Conservation (phyloP, 2,329 filamentous ascomycete genomes). For the Pyricularia sp. region DNA sequence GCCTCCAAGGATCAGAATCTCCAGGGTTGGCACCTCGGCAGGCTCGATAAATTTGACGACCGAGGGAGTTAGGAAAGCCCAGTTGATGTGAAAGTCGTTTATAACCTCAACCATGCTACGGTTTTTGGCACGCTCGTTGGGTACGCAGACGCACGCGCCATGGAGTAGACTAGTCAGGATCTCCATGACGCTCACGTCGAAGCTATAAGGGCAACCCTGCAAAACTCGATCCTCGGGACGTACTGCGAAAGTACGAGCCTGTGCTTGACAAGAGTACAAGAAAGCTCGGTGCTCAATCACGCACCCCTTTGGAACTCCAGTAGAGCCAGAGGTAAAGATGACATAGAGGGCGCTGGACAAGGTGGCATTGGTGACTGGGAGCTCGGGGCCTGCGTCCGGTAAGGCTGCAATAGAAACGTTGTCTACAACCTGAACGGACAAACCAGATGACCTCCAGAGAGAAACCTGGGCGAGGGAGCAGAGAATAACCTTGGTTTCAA, state of each 20-base stretch:
- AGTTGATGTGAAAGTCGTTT: slow-evolving; percentile 1
- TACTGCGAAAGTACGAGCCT: slow-evolving; percentile 57
- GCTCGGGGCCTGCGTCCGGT: not conserved
- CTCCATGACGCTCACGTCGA: slow-evolving; percentile 15
- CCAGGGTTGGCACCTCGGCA: not conserved
- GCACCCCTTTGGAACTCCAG: slow-evolving; percentile 43
- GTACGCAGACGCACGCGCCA: slow-evolving; percentile 16
- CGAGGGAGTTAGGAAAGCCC: not conserved
- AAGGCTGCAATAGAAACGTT: not conserved
- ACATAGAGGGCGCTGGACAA: slow-evolving; percentile 29
- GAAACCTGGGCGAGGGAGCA: slow-evolving; percentile 8
- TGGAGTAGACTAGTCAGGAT: slow-evolving; percentile 23
- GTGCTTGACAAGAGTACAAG: not conserved
- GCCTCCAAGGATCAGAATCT: slow-evolving; percentile 24
- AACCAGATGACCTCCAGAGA: not conserved
- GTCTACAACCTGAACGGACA: not conserved
- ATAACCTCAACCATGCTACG: not conserved
- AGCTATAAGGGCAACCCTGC: not conserved
- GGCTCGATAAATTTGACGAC: not conserved
- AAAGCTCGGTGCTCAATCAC: not conserved
- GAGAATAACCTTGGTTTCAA: slow-evolving; percentile 7
- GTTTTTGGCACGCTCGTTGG: not conserved
- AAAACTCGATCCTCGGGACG: not conserved
- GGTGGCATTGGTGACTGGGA: slow-evolving; percentile 54
- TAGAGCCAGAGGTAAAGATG: slow-evolving; percentile 50